Base-by-base conservation (phyloP, 2,329 filamentous ascomycete genomes). In the Anisogramma anomala region DNA sequence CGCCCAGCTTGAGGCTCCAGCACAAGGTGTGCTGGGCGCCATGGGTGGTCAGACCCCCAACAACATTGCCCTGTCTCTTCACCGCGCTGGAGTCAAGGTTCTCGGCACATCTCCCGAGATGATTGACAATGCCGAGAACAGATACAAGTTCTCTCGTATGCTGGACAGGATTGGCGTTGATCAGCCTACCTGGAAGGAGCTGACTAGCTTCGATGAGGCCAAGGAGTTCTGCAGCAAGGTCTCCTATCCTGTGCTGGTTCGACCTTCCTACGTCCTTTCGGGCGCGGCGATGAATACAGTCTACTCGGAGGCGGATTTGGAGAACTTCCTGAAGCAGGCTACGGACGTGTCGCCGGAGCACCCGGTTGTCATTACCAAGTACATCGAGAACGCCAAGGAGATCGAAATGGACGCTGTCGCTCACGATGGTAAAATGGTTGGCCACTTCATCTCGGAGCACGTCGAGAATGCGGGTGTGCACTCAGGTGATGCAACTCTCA, bases 361-460 rank as follows among this genome's bases (percentile, higher is more conserved):
- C 60, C 91, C 91, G 1, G 91, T 98, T 9, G 91, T 98, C 47
- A 96, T 98, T 56, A 96, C 89, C 47, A 98, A 98, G 68, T 98
- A 96, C 66, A 96, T 98, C 51, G 91, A 98, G 69, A 91, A 94
- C 52, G 91, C 91, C 50, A 96, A 98, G 71, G 91, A 98, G 62
- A 96, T 98, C 49, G 91, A 98, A 64, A 96, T 98, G 91, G 91
- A 98, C 54, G 91, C 91, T 30, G 91, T 98, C 33, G 91, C 89
- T 40, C 82, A 80, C 54, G 82, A 93, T 52, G 91, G 91, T 56
- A 80, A 75, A 41, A 83, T 96, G 64, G 77, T 95, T 43, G 87
- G 89, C 10, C 91, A 96, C 61, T 96, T 96, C 64, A 85, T 98
- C 57, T 96, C 89, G 0, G 91, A 98, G 69, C 91, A 98, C 61